phyloP scores from a whole-genome alignment of 2,329 filamentous ascomycete genomes.

The Penicillium sp. region DNA sequence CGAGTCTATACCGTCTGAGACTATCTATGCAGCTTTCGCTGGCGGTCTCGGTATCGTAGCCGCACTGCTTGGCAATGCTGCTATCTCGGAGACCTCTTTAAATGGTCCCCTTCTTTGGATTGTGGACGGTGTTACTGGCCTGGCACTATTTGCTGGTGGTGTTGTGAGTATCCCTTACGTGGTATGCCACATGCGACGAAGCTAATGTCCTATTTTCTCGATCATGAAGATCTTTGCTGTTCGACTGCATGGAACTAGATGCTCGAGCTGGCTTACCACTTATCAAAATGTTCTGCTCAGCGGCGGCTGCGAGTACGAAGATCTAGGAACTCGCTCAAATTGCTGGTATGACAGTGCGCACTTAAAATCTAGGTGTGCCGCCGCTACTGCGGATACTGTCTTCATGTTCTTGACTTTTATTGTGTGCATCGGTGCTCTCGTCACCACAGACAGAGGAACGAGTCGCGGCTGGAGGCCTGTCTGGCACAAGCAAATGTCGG shows the following conservation, averaged over 20 bases:
- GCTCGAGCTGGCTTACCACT: conserved; percentile 5
- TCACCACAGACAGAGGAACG: background rate
- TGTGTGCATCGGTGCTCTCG: conserved; percentile 12
- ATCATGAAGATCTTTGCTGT: conserved; percentile 21
- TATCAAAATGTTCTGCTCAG: conserved; percentile 20
- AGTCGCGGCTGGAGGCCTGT: background rate
- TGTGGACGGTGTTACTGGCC: conserved; percentile 19
- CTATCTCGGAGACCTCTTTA: conserved; percentile 12
- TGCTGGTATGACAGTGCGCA: conserved; percentile 2
- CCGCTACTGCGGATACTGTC: conserved; percentile 21
- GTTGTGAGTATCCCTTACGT: conserved; percentile 18
- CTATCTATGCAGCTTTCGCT: conserved; percentile 23
- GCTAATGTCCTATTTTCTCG: background rate
- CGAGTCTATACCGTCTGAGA: conserved; percentile 18
- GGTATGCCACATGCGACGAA: background rate
- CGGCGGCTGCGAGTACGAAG: conserved; percentile 17
- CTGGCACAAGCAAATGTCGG: background rate
- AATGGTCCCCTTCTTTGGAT: conserved; percentile 19
- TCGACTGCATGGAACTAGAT: conserved; percentile 18
- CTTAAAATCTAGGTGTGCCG: conserved; percentile 21
- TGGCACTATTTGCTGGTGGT: conserved; percentile 25
- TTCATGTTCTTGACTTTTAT: conserved; percentile 28
- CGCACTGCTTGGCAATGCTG: conserved; percentile 16
- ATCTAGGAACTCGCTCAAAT: background rate
- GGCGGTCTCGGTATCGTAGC: conserved; percentile 23